phyloP scores from a whole-genome alignment of 768 basidiomycete genomes.

The Boletus patriciae region DNA sequence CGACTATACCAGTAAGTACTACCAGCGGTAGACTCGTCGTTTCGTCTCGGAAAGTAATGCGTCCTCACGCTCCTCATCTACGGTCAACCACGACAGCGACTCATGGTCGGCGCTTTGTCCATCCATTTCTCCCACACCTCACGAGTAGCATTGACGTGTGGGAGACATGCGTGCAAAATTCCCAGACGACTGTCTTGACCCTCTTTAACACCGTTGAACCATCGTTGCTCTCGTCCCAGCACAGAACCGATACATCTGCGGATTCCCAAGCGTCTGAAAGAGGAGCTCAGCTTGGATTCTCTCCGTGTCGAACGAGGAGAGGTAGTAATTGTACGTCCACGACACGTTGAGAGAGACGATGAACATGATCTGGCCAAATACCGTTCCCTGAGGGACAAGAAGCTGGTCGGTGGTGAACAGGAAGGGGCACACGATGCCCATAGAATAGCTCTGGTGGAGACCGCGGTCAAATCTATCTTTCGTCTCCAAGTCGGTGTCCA shows the following conservation, averaged over 20 bases:
- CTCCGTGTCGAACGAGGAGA: constrained; percentile 37
- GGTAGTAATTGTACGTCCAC: constrained; percentile 36
- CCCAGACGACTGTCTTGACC: constrained; percentile 11
- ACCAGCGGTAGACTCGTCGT: too few relatives aligned
- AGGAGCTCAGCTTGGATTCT: constrained; percentile 24
- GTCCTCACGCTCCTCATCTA: neutral
- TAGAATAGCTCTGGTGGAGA: constrained; percentile 4
- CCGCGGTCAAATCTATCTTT: neutral
- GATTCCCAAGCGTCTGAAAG: constrained; percentile 12
- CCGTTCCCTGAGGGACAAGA: constrained; percentile 32
- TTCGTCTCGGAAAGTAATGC: neutral
- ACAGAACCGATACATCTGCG: constrained; percentile 11
- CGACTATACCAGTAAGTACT: too few relatives aligned
- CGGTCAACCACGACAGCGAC: neutral
- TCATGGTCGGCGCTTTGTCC: neutral
- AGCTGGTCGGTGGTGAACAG: constrained; percentile 34
- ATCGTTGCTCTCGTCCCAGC: constrained; percentile 20
- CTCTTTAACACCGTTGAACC: too few relatives aligned
- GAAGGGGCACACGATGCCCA: constrained; percentile 23
- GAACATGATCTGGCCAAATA: constrained; percentile 40
- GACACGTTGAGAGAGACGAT: constrained; percentile 30
- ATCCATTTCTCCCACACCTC: constrained; percentile 24
- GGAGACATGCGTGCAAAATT: neutral
- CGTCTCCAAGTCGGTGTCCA: constrained; percentile 11
- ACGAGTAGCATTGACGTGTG: constrained; percentile 12